Evolutionary conservation across 306 rosid species (phyloP).

Genomic region (Canavalia gladiata): DNA sequence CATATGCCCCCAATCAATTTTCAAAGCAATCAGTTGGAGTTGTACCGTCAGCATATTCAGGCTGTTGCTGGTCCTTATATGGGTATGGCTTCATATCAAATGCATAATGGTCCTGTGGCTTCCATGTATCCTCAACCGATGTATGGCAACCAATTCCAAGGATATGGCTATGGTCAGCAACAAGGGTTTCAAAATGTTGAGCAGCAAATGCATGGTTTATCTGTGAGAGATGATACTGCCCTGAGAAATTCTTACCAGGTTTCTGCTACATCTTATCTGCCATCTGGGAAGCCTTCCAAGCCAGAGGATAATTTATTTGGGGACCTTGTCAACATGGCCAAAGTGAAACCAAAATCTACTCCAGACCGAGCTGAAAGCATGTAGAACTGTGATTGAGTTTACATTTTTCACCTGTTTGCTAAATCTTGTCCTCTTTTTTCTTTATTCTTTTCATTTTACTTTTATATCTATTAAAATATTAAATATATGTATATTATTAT

Average conservation of each 20-base stretch:
- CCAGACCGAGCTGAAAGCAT: constrained; percentile 67
- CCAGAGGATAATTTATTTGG: constrained; percentile 97
- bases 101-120: constrained; percentile 64
- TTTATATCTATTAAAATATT: constrained; percentile 31
- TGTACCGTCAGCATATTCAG: constrained; percentile 57
- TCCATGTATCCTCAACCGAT: constrained; percentile 77
- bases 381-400: constrained; percentile 50
- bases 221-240: constrained; percentile 68
- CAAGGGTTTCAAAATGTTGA: constrained; percentile 72
- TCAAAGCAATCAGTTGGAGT: constrained; percentile 70
- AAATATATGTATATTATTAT: constrained; percentile 52
- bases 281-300: constrained; percentile 77
- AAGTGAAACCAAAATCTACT: constrained; percentile 82
- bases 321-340: constrained; percentile 92
- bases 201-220: constrained; percentile 86
- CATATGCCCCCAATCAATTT: constrained; percentile 68
- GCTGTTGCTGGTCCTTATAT: constrained; percentile 61
- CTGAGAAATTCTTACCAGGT: constrained; percentile 70
- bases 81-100: constrained; percentile 72
- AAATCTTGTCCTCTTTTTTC: constrained; percentile 42
- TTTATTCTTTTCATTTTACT: constrained; percentile 41
- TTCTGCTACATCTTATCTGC: constrained; percentile 70
- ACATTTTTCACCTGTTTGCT: constrained; percentile 50
- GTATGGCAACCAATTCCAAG: constrained; percentile 73
- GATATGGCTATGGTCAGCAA: constrained; percentile 85